Evolutionary conservation across 2,329 filamentous ascomycete species (phyloP), one percentile per base, ranked within the genome.

Genomic region (Thielaviopsis euricoi): DNA sequence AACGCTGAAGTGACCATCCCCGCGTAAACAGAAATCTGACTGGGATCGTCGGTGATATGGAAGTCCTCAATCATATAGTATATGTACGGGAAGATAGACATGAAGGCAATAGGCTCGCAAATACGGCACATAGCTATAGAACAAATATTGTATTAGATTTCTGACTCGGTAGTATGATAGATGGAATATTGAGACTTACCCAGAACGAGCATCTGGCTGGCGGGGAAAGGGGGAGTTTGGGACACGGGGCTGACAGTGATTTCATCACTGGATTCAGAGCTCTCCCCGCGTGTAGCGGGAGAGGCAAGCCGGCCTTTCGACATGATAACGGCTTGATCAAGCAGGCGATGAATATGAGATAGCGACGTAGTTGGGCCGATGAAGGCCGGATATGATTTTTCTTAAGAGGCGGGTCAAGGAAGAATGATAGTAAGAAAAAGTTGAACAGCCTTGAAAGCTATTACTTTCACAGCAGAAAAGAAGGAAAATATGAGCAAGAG

Each of bases 61-160:
- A 97, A 97, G 61, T 89, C 89, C 66, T 89, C 78, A 64, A 97
- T 86, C 93, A 98, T 97, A 75, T 87, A 91, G 74, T 95, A 97
- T 65, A 95, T 89, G 71, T 97, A 98, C 1, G 93, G 93, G 69
- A 98, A 97, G 65, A 97, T 96, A 57, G 90, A 96, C 89, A 96
- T 97, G 77, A 98, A 97, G 6, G 93, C 93, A 70, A 98, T 97
- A 56, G 93, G 93, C 70, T 98, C 93, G 76, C 89, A 96, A 74
- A 98, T 91, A 67, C 93, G 85, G 73, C 90, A 95, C 67, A 95
- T 78, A 52, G 89, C 90, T 94, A 62, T 49, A 25, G 25, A 26
- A 22, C 37, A 37, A 7, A 54, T 52, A 22, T 48, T 43, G 29
- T 61, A 53, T 58, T 59, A 60, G 56, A 51, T 23, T 50, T 52